phyloP scores from a whole-genome alignment of 2,329 filamentous ascomycete species.

The Byssochlamys sp. region DNA sequence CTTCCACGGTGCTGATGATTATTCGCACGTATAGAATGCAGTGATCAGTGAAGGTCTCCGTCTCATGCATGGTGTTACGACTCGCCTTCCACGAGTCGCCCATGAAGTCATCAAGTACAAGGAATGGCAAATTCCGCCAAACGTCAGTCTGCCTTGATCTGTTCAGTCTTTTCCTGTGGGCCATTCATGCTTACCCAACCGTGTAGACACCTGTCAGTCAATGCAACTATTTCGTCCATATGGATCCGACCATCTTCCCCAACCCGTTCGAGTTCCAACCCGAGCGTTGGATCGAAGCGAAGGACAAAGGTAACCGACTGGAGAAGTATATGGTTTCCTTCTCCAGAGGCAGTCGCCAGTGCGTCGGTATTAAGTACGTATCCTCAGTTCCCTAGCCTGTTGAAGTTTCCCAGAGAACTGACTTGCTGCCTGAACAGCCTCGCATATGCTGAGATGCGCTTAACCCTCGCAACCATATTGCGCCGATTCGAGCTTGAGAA shows the following conservation, averaged over 20 bases:
- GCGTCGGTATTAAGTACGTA: slow-evolving; percentile 36
- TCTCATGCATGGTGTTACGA: slow-evolving; percentile 20
- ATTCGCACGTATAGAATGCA: slow-evolving; percentile 9
- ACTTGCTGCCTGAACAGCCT: slow-evolving; percentile 15
- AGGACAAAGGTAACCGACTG: slow-evolving; percentile 21
- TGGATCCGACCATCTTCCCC: slow-evolving; percentile 29
- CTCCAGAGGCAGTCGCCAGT: slow-evolving; percentile 35
- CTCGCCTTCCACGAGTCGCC: slow-evolving; percentile 21
- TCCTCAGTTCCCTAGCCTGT: too few relatives aligned
- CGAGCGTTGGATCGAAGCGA: slow-evolving; percentile 29
- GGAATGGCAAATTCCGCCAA: slow-evolving; percentile 24
- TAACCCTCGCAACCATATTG: slow-evolving; percentile 20
- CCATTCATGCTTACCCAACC: neutral
- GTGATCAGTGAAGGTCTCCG: slow-evolving; percentile 27
- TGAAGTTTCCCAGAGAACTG: neutral
- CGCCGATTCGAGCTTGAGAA: slow-evolving; percentile 21
- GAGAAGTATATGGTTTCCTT: slow-evolving; percentile 32
- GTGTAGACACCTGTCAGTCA: slow-evolving; percentile 28
- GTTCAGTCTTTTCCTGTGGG: neutral
- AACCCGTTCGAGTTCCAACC: slow-evolving; percentile 26
- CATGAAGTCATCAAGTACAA: slow-evolving; percentile 21
- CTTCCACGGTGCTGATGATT: neutral
- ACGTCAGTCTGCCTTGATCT: slow-evolving; percentile 12
- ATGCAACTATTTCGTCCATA: slow-evolving; percentile 26
- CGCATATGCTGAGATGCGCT: slow-evolving; percentile 23